Evolutionary conservation across 1,139 yeast genomes (phyloP).

Genomic region (Magnusiomyces tetraspermus): DNA sequence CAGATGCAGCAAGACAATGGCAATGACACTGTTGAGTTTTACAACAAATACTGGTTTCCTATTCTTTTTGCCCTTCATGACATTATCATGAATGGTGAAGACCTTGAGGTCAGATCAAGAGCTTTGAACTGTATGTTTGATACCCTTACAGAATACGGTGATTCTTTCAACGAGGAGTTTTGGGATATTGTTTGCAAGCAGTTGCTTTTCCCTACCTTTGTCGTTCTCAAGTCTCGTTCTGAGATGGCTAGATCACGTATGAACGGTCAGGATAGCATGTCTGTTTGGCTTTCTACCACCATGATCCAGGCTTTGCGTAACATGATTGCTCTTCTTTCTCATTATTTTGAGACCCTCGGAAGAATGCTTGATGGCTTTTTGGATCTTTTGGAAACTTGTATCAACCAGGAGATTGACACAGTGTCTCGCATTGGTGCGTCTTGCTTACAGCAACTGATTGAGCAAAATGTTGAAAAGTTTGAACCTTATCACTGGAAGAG

Average conservation of each 20-base stretch:
- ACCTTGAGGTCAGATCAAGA: slow-evolving; percentile 84
- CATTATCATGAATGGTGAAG: slow-evolving; percentile 87
- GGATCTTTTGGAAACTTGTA: slow-evolving; percentile 71
- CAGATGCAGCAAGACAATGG: slow-evolving; percentile 26
- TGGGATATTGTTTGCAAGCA: slow-evolving; percentile 79
- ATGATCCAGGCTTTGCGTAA: slow-evolving; percentile 90
- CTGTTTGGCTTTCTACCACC: slow-evolving; percentile 95
- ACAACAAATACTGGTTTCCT: slow-evolving; percentile 63
- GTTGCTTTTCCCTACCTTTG: slow-evolving; percentile 82
- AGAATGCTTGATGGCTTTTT: slow-evolving; percentile 69
- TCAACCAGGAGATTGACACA: slow-evolving; percentile 94
- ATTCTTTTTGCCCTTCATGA: slow-evolving; percentile 76
- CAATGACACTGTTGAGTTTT: slow-evolving; percentile 32
- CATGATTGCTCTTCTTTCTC: slow-evolving; percentile 72
- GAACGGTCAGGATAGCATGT: slow-evolving; percentile 66
- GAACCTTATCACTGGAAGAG: slow-evolving; percentile 62
- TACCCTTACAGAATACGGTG: slow-evolving; percentile 69
- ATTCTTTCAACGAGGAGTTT: slow-evolving; percentile 57
- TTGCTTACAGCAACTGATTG: slow-evolving; percentile 68
- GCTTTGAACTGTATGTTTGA: slow-evolving; percentile 80
- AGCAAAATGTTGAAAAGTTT: slow-evolving; percentile 65
- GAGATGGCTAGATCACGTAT: slow-evolving; percentile 46
- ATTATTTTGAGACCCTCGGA: slow-evolving; percentile 60
- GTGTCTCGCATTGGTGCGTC: slow-evolving; percentile 91
- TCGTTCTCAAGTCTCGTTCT: slow-evolving; percentile 68